These are phyloP conservation scores for Paracamarosporium sp. DNA, from an alignment of 2,329 filamentous ascomycete species.

Conservation along the genomic window DNA sequence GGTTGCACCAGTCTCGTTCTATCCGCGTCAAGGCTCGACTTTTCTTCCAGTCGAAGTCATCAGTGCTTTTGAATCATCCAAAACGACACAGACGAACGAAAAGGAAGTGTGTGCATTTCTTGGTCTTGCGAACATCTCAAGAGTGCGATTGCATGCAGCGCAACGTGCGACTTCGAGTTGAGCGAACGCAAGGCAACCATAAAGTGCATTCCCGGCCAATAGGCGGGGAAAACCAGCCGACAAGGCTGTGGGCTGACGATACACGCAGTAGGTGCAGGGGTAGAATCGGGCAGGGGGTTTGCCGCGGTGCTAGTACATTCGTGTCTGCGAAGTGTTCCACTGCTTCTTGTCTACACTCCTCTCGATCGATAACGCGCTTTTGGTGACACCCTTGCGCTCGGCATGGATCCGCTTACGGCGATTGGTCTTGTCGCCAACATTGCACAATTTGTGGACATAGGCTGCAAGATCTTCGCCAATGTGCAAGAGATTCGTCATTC, in stretches of 20 bases:
- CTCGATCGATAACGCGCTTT: background rate
- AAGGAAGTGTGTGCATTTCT: too few relatives aligned
- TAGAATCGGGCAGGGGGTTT: background rate
- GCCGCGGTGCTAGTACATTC: background rate
- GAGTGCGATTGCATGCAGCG: too few relatives aligned
- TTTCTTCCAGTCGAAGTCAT: too few relatives aligned
- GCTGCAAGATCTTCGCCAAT: conserved; percentile 2
- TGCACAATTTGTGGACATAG: conserved; percentile 9
- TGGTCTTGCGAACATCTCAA: too few relatives aligned
- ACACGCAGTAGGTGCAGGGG: background rate
- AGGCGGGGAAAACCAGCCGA: background rate
- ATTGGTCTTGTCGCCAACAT: conserved; percentile 8
- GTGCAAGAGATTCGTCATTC: conserved; percentile 11
- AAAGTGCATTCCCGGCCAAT: background rate
- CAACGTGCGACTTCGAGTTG: background rate
- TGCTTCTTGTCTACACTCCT: background rate
- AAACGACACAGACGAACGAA: too few relatives aligned
- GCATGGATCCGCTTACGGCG: conserved; percentile 16
- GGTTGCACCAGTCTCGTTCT: background rate
- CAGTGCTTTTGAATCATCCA: too few relatives aligned
- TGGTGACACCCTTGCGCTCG: background rate
- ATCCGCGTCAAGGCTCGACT: too few relatives aligned
- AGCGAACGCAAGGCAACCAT: background rate
- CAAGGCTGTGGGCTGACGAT: background rate
- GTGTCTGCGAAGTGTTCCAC: background rate